These are phyloP conservation scores for Pinus taeda DNA, from an alignment of 75 land plant genomes.

Conservation along the genomic window DNA sequence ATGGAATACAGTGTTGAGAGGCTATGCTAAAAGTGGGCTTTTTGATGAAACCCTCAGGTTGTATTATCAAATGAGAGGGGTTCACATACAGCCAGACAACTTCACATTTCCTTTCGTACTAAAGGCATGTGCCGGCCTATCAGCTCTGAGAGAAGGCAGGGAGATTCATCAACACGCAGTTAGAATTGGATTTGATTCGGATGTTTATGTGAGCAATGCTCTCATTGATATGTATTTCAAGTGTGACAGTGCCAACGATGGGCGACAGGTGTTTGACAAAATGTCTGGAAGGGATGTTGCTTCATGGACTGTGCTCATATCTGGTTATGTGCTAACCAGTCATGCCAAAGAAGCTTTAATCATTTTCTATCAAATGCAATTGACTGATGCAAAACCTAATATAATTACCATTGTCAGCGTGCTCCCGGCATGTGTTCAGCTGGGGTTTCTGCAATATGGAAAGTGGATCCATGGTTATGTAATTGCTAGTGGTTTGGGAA, in stretches of 20 bases:
- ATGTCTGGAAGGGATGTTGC: constrained; percentile 34
- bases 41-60: constrained; percentile 15
- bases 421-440: constrained; percentile 53
- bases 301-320: constrained; percentile 37
- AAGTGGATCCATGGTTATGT: constrained; percentile 6
- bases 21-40: constrained; percentile 28
- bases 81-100: constrained; percentile 30
- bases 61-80: constrained; percentile 34
- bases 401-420: constrained; percentile 39
- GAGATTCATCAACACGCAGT: constrained; percentile 25
- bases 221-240: constrained; percentile 47
- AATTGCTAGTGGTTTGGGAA: neutral
- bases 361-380: constrained; percentile 21
- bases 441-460: constrained; percentile 45
- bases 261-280: constrained; percentile 22
- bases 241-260: constrained; percentile 22
- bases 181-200: constrained; percentile 14
- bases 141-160: constrained; percentile 21
- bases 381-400: constrained; percentile 17
- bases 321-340: constrained; percentile 31
- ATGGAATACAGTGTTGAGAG: constrained; percentile 54
- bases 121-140: constrained; percentile 33
- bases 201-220: constrained; percentile 36
- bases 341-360: constrained; percentile 27
- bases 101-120: constrained; percentile 29